Percentiles rank a stretch among this genome's conserved stretches.
phyloP scores from a whole-genome alignment of 345 rosid species.

The Ricinus communis region DNA sequence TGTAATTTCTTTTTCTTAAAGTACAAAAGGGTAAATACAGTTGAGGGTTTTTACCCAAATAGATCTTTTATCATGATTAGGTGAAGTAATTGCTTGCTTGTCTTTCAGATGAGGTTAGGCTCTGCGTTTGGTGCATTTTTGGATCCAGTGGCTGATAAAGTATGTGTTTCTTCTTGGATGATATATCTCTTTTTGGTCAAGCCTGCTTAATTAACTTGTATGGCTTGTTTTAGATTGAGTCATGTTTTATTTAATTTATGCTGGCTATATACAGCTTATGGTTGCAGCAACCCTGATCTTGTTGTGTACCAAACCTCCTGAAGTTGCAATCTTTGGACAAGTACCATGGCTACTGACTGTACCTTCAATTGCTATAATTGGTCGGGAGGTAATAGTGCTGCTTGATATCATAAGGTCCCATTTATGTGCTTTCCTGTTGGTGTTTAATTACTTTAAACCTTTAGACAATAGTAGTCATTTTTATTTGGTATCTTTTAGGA shows the following conservation, averaged over 20 bases:
- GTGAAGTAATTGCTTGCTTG: background rate
- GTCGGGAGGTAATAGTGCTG: constrained; percentile 72
- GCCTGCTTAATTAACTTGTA: background rate
- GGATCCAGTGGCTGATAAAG: constrained; percentile 99
- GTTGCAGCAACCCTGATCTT: constrained; percentile 93
- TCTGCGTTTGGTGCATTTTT: constrained; percentile 96
- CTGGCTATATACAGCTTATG: constrained; percentile 68
- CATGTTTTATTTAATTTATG: constrained; percentile 14
- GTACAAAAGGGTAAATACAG: background rate
- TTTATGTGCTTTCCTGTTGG: background rate
- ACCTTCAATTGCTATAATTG: constrained; percentile 86
- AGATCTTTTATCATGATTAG: background rate
- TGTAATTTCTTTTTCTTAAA: constrained; percentile 17
- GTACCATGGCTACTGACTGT: constrained; percentile 81
- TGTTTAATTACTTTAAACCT: background rate
- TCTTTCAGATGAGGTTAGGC: constrained; percentile 75
- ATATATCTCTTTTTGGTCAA: background rate
- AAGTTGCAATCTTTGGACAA: constrained; percentile 52
- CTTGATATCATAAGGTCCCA: background rate
- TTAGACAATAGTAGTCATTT: background rate
- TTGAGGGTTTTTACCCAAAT: background rate
- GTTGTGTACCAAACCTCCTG: constrained; percentile 75
- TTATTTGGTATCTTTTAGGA: background rate
- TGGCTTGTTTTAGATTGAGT: constrained; percentile 1
- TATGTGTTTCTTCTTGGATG: constrained; percentile 21